These are phyloP conservation scores for Nakazawaea siamensis DNA, from an alignment of 805 yeast species.

Conservation along the genomic window DNA sequence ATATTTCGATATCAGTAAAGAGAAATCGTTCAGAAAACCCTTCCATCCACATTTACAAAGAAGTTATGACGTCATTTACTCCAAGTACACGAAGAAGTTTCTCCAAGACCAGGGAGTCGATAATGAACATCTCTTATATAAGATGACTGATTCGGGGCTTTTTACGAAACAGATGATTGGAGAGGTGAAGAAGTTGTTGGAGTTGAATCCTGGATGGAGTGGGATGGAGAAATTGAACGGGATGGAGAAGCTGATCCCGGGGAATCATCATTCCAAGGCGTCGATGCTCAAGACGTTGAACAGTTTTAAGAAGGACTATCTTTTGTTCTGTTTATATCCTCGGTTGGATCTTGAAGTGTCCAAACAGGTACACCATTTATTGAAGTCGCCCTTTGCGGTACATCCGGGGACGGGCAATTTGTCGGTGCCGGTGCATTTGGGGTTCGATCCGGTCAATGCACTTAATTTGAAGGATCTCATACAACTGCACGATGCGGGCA, in stretches of 20 bases:
- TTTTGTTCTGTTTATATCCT: slow-evolving; percentile 78
- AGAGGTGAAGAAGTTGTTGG: slow-evolving; percentile 42
- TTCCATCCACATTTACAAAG: slow-evolving; percentile 83
- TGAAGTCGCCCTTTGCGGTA: slow-evolving; percentile 93
- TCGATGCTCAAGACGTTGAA: slow-evolving; percentile 27
- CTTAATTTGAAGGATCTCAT: slow-evolving; percentile 67
- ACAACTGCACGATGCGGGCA: slow-evolving; percentile 52
- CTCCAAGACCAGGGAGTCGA: slow-evolving; percentile 77
- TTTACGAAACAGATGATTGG: slow-evolving; percentile 35
- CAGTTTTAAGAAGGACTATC: slow-evolving; percentile 72
- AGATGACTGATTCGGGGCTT: slow-evolving; percentile 54
- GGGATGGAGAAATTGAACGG: slow-evolving; percentile 75
- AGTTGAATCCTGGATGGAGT: slow-evolving; percentile 36
- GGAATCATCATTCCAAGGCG: slow-evolving; percentile 31
- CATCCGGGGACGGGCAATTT: slow-evolving; percentile 95
- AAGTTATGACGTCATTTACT: slow-evolving; percentile 58
- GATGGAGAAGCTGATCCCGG: slow-evolving; percentile 45
- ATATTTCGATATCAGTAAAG: slow-evolving; percentile 67
- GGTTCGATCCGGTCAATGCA: slow-evolving; percentile 72
- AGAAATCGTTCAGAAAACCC: slow-evolving; percentile 59
- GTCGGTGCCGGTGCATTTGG: slow-evolving; percentile 77
- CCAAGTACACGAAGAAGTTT: slow-evolving; percentile 56
- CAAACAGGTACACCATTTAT: slow-evolving; percentile 78
- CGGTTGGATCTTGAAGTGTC: slow-evolving; percentile 92
- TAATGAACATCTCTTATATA: slow-evolving; percentile 46